These are phyloP conservation scores for Flammula alnicola DNA, from an alignment of 1,284 basidiomycete species.

Conservation along the genomic window DNA sequence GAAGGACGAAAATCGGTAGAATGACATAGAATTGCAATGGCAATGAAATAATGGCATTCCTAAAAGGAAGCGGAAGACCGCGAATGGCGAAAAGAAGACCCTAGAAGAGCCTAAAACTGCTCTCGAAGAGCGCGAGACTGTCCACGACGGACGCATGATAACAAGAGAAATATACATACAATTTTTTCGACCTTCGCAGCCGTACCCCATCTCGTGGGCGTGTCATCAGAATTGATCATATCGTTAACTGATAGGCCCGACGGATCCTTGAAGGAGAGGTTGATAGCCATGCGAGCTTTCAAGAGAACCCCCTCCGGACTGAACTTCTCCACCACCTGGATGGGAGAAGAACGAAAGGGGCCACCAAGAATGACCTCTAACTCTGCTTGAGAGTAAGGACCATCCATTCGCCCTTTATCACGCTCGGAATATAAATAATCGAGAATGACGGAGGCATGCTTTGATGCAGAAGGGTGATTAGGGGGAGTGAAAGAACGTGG, in stretches of 20 bases:
- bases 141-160: too few relatives aligned
- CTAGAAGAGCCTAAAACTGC: too few relatives aligned
- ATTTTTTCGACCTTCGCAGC: slow-evolving; percentile 12
- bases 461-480: slow-evolving; percentile 16
- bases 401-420: slow-evolving; percentile 6
- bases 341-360: slow-evolving; percentile 18
- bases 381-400: slow-evolving; percentile 9
- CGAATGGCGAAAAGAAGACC: too few relatives aligned
- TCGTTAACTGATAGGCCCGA: slow-evolving; percentile 11
- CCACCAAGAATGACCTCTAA: slow-evolving; percentile 12
- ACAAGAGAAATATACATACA: too few relatives aligned
- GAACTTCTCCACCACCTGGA: slow-evolving; percentile 11
- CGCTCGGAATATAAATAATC: slow-evolving; percentile 7
- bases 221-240: slow-evolving; percentile 12
- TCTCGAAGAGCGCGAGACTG: too few relatives aligned
- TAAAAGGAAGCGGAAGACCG: too few relatives aligned
- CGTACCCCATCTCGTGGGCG: slow-evolving; percentile 15
- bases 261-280: slow-evolving; percentile 11
- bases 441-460: not conserved
- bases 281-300: slow-evolving; percentile 4
- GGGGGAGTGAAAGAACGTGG: slow-evolving; percentile 16
- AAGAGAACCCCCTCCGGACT: not conserved
- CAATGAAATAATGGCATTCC: too few relatives aligned
- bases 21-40: too few relatives aligned
- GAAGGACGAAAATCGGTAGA: too few relatives aligned